Evolutionary conservation across 805 yeast genomes (phyloP).

Genomic region (Metschnikowia dekortorum): DNA sequence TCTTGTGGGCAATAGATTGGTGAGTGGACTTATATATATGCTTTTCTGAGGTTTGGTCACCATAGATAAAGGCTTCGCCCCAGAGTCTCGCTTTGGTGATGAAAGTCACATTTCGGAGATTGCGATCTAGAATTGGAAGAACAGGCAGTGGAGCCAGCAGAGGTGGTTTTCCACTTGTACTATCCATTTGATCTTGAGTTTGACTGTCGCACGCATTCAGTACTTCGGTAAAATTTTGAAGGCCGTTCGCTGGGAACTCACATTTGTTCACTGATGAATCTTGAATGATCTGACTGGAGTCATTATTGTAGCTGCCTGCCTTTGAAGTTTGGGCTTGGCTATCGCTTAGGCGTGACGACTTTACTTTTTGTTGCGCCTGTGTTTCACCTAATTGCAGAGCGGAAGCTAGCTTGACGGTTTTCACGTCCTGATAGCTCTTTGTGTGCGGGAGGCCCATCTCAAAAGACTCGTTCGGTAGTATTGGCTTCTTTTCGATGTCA

Average conservation of each 20-base stretch:
- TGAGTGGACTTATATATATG: slow-evolving; percentile 13
- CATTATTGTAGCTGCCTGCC: not conserved
- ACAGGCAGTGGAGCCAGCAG: slow-evolving; percentile 1
- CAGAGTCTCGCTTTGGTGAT: slow-evolving; percentile 17
- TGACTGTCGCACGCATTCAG: not conserved
- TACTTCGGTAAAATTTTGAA: not conserved
- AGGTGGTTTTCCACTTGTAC: not conserved
- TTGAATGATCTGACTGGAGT: not conserved
- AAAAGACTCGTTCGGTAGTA: slow-evolving; percentile 32
- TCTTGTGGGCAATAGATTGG: slow-evolving; percentile 6
- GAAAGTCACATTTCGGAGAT: slow-evolving; percentile 19
- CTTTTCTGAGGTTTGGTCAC: slow-evolving; percentile 12
- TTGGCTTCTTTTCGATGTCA: slow-evolving; percentile 27
- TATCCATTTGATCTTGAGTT: not conserved
- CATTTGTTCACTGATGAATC: not conserved
- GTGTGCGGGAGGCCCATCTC: slow-evolving; percentile 16
- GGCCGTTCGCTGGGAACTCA: not conserved
- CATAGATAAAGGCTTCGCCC: slow-evolving; percentile 16
- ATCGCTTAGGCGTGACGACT: not conserved
- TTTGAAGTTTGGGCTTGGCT: not conserved
- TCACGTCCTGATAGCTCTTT: not conserved
- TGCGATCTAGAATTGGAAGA: slow-evolving; percentile 16
- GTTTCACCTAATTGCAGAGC: not conserved
- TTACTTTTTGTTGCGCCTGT: not conserved
- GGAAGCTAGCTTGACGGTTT: not conserved